Evolutionary conservation across 345 rosid species (phyloP), one percentile per base, ranked within the genome.

Genomic region (Cardamine resedifolia): DNA sequence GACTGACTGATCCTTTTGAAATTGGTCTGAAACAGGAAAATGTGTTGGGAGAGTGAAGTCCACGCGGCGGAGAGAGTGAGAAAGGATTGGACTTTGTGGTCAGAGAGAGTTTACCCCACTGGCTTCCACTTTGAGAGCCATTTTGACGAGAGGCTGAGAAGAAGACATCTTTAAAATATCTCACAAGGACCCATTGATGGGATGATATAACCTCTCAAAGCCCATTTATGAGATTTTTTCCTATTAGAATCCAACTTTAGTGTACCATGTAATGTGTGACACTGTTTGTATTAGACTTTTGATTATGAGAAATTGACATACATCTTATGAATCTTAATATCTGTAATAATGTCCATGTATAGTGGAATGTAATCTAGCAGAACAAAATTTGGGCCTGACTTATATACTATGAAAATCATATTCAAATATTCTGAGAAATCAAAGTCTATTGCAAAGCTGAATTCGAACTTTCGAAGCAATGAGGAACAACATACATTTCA

Each of bases 81-180:
- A 70, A 45, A 56, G 47, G 64, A 41, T 64, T 41, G 50, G 64
- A 3, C 34, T 71, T 53, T 65, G 11, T 8, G 72, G 76, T 58
- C 30, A 65, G 72, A 64, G 72, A 71, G 72, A 52, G 30, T 49
- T 20, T n/a, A n/a, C 16, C 74, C 34, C 64, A 63, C 63, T 73
- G 66, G 72, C 59, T 73, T 73, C 77, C 77, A 71, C 75, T 70
- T 63, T 43, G 72, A 74, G 48, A 43, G 68, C 47, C 18, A 74
- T 52, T 61, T 57, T 53, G 48, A 68, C 21, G 44, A 76, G 67
- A 76, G 76, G 80, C 71, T 64, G 62, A 70, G 65, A 48, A 70
- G 75, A 62, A 53, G 38, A 56, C 41, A 48, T 63, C 23, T 19
- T 31, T 21, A 55, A 64, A 70, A 76, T 76, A 49, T 76, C 75